Evolutionary conservation across 1,284 basidiomycete species (phyloP), one percentile per base, ranked within the genome.

Genomic region (Austroboletus niveus): DNA sequence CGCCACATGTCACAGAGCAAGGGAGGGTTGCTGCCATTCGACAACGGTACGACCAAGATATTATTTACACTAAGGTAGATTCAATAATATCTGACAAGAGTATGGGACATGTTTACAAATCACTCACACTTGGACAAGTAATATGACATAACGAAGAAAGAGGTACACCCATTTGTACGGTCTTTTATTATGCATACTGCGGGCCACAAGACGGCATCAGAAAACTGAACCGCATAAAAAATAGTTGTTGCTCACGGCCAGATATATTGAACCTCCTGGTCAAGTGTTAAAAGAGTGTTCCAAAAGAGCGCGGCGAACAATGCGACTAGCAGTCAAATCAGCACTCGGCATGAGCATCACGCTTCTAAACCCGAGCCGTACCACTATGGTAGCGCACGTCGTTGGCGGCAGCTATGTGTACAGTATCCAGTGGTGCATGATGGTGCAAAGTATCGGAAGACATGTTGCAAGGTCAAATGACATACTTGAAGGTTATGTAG

Each of bases 301-400:
- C 38, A 39, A 15, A 39, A 7, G n/a, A 39, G 20, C 6, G 20
- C 6, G 15, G 10, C 10, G 8, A 39, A 7, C n/a, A 22, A 20
- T 17, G 38, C 38, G 17, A 39, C 38, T 39, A 4, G 22, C 22
- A 20, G 20, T 39, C 38, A 20, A 39, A 20, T 39, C 15, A 39
- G 38, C 38, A 9, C 29, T 29, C 29, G 22, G 6, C 29, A 9
- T 2, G 8, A 29, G 3, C 29, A 29, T 9, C 17, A 17, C 10
- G 4, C 8, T 20, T 51, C 15, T 2, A 35, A 10, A 42, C 22
- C 22, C 22, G 22, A 5, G 22, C 30, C 56, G 8, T 41, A 65
- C 63, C 8, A 6, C 59, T 47, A 14, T 61, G 55, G 35, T 46
- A 65, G 40, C 35, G 31, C 27, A 61, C 56, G 7, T 53, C 44